These are phyloP conservation scores for Durotheca rogersii DNA, from an alignment of 495 filamentous ascomycete species.

Conservation along the genomic window DNA sequence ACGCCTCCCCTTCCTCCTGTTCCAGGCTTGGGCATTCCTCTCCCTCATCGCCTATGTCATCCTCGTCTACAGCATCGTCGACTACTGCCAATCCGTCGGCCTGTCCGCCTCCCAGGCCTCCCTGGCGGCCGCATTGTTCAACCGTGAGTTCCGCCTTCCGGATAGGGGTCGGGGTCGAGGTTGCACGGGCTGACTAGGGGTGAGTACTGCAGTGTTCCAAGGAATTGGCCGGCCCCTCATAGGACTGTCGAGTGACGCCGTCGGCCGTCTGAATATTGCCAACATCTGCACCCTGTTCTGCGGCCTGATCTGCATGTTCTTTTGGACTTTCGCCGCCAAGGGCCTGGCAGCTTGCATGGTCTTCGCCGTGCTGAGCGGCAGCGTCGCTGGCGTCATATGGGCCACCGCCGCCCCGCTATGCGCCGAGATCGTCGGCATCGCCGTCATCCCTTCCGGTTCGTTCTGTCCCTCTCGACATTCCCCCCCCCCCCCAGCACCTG, in stretches of 20 bases:
- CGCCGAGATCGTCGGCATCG: slow-evolving; percentile 75
- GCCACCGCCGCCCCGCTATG: slow-evolving; percentile 69
- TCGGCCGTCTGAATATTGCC: slow-evolving; percentile 70
- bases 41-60: slow-evolving; percentile 72
- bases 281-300: slow-evolving; percentile 58
- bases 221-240: slow-evolving; percentile 60
- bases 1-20: slow-evolving; percentile 61
- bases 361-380: slow-evolving; percentile 69
- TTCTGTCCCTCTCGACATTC: background rate
- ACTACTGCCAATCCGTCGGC: slow-evolving; percentile 65
- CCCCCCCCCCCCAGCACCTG: background rate
- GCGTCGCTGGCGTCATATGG: slow-evolving; percentile 74
- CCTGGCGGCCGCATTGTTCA: slow-evolving; percentile 70
- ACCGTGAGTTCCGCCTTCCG: slow-evolving; percentile 48
- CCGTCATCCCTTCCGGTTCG: slow-evolving; percentile 64
- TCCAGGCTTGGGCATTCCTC: slow-evolving; percentile 68
- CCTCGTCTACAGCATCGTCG: slow-evolving; percentile 69
- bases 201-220: slow-evolving; percentile 41
- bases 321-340: slow-evolving; percentile 68
- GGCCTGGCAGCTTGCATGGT: slow-evolving; percentile 67
- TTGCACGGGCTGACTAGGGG: background rate
- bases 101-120: slow-evolving; percentile 66
- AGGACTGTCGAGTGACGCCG: slow-evolving; percentile 64
- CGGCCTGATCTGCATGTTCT: slow-evolving; percentile 60
- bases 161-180: too few relatives aligned